Base-by-base conservation (phyloP, 495 filamentous ascomycete genomes). In the Entonaema liquescens region DNA sequence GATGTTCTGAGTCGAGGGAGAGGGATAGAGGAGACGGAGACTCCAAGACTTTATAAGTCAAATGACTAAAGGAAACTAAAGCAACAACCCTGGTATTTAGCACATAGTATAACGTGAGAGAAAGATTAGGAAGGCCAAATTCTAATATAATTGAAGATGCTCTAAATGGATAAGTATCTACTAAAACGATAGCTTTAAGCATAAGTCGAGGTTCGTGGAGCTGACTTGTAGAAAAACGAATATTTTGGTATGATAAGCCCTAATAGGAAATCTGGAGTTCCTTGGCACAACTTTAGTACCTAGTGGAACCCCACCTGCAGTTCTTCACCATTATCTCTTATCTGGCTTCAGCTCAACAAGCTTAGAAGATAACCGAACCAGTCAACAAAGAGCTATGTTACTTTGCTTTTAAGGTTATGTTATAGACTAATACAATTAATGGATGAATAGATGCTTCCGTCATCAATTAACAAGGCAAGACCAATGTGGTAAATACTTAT, bases 381-480 rank as follows among this genome's bases (percentile, higher is more conserved):
- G 26, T 55, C 17, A 35, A 56, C 53, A 35, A 56, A 56, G 53
- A 56, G 53, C 53, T 35, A 17, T 12, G 17, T 11, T 55, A 8
- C 50, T 35, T 55, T 9, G 33, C 26, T 31, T 17, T 55, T 50
- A 50, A 53, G 15, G 23, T 53, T 28, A 15, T 11, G 9, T 8
- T 26, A 4, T 29, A 15, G 28, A 8, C 26, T 13, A 3, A 33
- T 55, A 29, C 9, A n/a, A 9, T 12, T 61, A 25, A 53, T 62
- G 42, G 63, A 47, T 62, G 59, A n/a, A n/a, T n/a, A n/a, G 63
- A 68, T 68, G 70, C 56, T 72, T 72, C 65, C 70, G 70, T 72
- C 70, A 68, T 68, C 54, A 62, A 47, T 55, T 50, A 60, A 58
- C 42, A 57, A 60, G 52, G 62, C 49, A 67, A 56, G 53, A 65